phyloP scores from a whole-genome alignment of 2,329 filamentous ascomycete genomes.

The Calonectria leucothoes region DNA sequence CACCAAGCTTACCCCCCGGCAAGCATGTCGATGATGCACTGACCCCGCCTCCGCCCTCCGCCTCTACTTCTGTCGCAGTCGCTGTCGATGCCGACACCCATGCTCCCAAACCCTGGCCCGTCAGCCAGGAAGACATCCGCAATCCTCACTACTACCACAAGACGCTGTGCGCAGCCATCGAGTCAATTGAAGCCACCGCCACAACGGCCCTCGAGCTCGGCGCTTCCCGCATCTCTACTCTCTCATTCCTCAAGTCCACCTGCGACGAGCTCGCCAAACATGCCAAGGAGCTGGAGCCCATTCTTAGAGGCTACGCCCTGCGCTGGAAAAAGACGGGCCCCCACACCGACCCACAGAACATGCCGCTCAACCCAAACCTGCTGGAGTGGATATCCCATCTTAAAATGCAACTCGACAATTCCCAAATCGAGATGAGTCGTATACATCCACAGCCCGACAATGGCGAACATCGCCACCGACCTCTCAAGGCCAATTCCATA shows the following conservation, averaged over 20 bases:
- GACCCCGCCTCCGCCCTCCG: not conserved
- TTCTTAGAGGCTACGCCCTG: conserved; percentile 24
- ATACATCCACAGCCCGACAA: not conserved
- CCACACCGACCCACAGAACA: conserved; percentile 14
- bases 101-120: not conserved
- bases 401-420: not conserved
- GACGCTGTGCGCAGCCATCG: conserved; percentile 8
- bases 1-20: not conserved
- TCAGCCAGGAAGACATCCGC: not conserved
- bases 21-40: not conserved
- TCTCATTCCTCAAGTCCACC: conserved; percentile 22
- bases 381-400: conserved; percentile 26
- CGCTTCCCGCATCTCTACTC: conserved; percentile 26
- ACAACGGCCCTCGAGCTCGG: conserved; percentile 16
- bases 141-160: conserved; percentile 24
- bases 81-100: not conserved
- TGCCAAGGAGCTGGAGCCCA: conserved; percentile 28
- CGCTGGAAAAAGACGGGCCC: conserved; percentile 26
- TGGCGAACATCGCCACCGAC: not conserved
- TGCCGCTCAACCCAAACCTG: conserved; percentile 30
- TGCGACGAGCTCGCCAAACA: conserved; percentile 26
- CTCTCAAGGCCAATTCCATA: conserved; percentile 9
- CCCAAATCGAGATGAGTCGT: not conserved
- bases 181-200: not conserved
- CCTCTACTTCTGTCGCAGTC: not conserved